These are phyloP conservation scores for Lactarius vividus DNA, from an alignment of 768 basidiomycete species.

Conservation along the genomic window DNA sequence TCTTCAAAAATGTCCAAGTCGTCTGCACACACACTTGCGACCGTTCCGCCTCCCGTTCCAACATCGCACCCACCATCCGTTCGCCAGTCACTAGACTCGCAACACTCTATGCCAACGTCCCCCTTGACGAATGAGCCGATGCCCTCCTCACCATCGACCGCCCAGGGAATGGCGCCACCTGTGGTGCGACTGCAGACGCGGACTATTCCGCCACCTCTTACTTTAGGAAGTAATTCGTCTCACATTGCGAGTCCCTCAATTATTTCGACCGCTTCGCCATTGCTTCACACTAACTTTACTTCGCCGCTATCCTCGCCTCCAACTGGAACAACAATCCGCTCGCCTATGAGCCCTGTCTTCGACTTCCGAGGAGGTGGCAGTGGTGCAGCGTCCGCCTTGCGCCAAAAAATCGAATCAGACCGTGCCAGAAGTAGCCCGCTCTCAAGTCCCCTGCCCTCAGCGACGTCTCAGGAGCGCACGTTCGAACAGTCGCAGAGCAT, in stretches of 20 bases:
- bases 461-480: background rate
- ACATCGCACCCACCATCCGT: constrained; percentile 25
- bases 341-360: constrained; percentile 28
- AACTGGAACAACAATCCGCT: background rate
- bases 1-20: constrained; percentile 42
- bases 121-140: background rate
- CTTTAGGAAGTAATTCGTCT: constrained; percentile 27
- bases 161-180: background rate
- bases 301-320: constrained; percentile 38
- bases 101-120: background rate
- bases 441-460: background rate
- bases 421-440: constrained; percentile 2
- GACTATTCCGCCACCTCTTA: constrained; percentile 10
- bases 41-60: constrained; percentile 35
- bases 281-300: constrained; percentile 43
- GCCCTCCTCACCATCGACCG: background rate
- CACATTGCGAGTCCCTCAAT: constrained; percentile 32
- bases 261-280: constrained; percentile 29
- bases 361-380: constrained; percentile 8
- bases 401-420: constrained; percentile 23
- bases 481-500: background rate
- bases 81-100: constrained; percentile 19
- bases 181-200: background rate
- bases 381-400: constrained; percentile 14
- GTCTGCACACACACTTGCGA: constrained; percentile 33